Conservation (phyloP, 139 green algal genomes). For the Coelastrella sp. region DNA sequence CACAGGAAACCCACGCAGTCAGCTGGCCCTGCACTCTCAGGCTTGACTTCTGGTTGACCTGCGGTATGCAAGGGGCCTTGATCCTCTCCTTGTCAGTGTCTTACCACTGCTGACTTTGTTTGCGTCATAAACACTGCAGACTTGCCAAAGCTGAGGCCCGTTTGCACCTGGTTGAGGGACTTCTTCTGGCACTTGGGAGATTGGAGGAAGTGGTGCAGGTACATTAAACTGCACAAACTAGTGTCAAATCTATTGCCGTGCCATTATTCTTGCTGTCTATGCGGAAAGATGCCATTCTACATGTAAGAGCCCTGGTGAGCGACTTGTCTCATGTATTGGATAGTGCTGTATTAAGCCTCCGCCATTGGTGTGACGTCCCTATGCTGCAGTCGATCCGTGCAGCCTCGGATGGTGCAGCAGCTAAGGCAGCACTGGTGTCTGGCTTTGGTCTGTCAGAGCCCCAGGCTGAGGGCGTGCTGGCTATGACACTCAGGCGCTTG, state of each 20-base stretch:
- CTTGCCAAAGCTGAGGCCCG: constrained; percentile 64
- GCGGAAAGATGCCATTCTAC: background rate
- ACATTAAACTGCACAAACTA: background rate
- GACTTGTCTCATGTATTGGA: no score
- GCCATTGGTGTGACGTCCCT: no score
- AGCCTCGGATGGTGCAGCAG: constrained; percentile 72
- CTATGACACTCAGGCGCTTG: constrained; percentile 84
- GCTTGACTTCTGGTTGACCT: no score
- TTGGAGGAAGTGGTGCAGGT: constrained; percentile 80
- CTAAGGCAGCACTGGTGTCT: constrained; percentile 63
- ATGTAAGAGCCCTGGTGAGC: background rate
- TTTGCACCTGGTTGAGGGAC: constrained; percentile 86
- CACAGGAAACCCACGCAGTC: no score
- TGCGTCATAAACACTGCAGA: no score
- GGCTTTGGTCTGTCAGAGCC: constrained; percentile 66
- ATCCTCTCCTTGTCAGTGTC: no score
- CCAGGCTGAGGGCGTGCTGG: constrained; percentile 88
- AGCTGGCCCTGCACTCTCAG: no score
- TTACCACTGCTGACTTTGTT: no score
- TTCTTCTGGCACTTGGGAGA: constrained; percentile 75
- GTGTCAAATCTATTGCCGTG: background rate
- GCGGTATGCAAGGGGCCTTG: no score
- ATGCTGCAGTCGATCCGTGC: constrained; percentile 62
- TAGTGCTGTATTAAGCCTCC: no score
- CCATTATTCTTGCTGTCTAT: constrained; percentile 5